phyloP scores from a whole-genome alignment of 345 rosid species.

The Bretschneidera sinensis region DNA sequence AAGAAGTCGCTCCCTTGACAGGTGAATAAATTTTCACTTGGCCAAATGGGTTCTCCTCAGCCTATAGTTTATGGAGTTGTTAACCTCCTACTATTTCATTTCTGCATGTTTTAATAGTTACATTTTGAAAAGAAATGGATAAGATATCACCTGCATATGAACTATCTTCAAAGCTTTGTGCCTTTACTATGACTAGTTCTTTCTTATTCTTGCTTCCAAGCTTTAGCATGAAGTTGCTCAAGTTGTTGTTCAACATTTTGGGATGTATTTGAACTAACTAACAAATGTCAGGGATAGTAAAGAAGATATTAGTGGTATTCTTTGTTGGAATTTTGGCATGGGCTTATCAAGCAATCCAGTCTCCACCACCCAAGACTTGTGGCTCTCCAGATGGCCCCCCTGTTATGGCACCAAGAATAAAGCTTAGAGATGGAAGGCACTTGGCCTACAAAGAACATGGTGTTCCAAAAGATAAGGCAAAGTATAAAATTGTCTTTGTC shows the following conservation, averaged over 20 bases:
- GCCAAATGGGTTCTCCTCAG: too few species aligned
- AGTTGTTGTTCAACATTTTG: neutral
- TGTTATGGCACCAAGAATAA: conserved; percentile 49
- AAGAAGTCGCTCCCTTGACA: too few species aligned
- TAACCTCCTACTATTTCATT: neutral
- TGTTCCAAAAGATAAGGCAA: conserved; percentile 44
- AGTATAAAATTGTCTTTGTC: conserved; percentile 34
- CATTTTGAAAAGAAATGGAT: neutral
- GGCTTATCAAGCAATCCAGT: conserved; percentile 40
- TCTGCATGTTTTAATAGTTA: neutral
- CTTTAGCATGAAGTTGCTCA: neutral
- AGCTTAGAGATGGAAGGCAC: conserved; percentile 60
- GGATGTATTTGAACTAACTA: neutral
- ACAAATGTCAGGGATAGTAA: conserved; percentile 31
- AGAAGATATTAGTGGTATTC: conserved; percentile 29
- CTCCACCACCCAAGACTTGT: conserved; percentile 42
- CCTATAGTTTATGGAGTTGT: neutral
- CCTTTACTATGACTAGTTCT: neutral
- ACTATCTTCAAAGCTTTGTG: neutral
- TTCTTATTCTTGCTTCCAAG: too few species aligned
- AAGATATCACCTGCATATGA: neutral
- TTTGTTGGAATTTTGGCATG: conserved; percentile 37
- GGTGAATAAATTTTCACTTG: too few species aligned
- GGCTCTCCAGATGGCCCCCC: conserved; percentile 48
- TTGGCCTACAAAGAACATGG: conserved; percentile 62